Base-by-base conservation (phyloP, 140 eudicot genomes). In the Cichorium intybus region DNA sequence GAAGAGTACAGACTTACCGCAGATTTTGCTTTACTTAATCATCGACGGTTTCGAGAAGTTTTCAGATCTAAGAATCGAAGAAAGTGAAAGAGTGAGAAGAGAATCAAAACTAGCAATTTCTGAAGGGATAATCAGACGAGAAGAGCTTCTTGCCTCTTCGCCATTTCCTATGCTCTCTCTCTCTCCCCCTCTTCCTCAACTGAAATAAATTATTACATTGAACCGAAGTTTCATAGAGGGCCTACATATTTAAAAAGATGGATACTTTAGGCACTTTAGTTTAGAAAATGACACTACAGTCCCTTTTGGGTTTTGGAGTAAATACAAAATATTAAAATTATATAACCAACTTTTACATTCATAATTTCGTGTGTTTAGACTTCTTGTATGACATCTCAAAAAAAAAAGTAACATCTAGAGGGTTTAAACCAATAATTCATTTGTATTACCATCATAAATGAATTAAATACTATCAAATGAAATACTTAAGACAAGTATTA, bases 151-250 rank as follows among this genome's bases (percentile, higher is more conserved):
- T 77, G 75, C 63, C 59, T 72, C 79, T 74, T 78, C 81, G 82
- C 89, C 82, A 80, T 85, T 85, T 82, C 81, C 90, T 71, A 82
- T 88, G 96, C 60, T 11, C 60, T 53, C 66, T 64, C 49, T 67
- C 64, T 50, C 55, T 57, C 56, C 23, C 29, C 76, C 66, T 60
- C 48, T 62, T 68, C 64, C 41, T 48, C 76, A 73, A 55, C 70
- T 66, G 73, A 64, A 47, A 69, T 63, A 74, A 62, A 70, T 68
- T 46, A 73, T 59, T 66, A 68, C 72, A 41, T 43, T 39, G 75
- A 11, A 35, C 7, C 31, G 21, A 59, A 58, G 43, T 59, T 70
- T 54, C 35, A 70, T 24, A 20, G 10, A 46, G 14, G 57, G 50
- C 0, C 46, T 49, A 47, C 14, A 15, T 37, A 2, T 52, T 75